These are phyloP conservation scores for Isoetes engelmannii DNA, from an alignment of 83 land plant genomes.

Conservation along the genomic window DNA sequence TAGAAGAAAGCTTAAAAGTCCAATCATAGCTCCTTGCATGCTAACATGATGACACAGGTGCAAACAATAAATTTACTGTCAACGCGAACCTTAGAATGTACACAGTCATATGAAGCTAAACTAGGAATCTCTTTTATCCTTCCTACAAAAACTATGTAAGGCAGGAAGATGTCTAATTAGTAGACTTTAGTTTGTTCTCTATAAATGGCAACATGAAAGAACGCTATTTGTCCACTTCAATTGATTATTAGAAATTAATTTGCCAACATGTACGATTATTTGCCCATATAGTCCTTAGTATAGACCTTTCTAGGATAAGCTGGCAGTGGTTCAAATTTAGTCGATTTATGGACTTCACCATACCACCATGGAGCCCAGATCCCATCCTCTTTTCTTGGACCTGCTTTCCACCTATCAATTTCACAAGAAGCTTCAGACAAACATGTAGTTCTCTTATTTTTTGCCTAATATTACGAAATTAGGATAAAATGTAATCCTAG, in stretches of 20 bases:
- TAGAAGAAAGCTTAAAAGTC: no score
- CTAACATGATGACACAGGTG: no score
- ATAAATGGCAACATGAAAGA: background rate
- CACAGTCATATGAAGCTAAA: background rate
- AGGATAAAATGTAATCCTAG: background rate
- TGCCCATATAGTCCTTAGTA: background rate
- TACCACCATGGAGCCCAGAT: conserved; percentile 99
- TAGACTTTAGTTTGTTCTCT: background rate
- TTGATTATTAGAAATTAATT: no score
- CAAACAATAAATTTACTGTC: no score
- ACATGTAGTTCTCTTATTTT: no score
- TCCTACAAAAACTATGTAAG: background rate
- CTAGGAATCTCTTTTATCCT: background rate
- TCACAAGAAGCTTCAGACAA: background rate
- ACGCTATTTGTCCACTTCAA: background rate
- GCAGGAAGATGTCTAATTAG: background rate
- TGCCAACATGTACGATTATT: no score
- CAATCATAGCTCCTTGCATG: no score
- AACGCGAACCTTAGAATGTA: no score
- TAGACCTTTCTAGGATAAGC: conserved; percentile 30
- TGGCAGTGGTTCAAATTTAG: conserved; percentile 27
- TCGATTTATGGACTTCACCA: conserved; percentile 44
- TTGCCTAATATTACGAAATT: no score
- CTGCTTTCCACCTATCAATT: conserved; percentile 75
- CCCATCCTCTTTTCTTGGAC: conserved; percentile 83